A percentile compares a stretch with the other conserved stretches of the same genome.
These are phyloP conservation scores for Taiozyma sp. DNA, from an alignment of 1,139 yeast species.

Conservation along the genomic window DNA sequence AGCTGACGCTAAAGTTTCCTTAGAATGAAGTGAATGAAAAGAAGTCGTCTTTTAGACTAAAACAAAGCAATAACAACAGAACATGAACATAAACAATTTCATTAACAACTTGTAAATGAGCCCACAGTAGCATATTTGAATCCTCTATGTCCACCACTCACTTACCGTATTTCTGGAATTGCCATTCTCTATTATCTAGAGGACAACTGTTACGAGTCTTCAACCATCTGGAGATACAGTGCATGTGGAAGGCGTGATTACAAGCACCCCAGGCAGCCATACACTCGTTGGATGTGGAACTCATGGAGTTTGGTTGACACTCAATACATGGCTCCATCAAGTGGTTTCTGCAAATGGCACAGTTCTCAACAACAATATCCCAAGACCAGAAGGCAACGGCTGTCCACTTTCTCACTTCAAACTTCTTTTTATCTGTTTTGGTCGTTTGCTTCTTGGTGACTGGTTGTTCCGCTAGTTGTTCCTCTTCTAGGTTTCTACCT, in stretches of 20 bases:
- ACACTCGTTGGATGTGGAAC: slow-evolving; percentile 71
- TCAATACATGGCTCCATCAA: slow-evolving; percentile 98
- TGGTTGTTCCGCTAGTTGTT: neutral
- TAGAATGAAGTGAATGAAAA: neutral
- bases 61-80: neutral
- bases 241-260: slow-evolving; percentile 92
- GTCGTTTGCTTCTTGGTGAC: slow-evolving; percentile 2
- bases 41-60: neutral
- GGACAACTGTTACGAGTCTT: slow-evolving; percentile 98
- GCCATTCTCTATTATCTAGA: slow-evolving; percentile 93
- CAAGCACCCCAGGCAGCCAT: slow-evolving; percentile 98
- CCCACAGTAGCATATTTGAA: neutral
- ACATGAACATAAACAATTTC: neutral
- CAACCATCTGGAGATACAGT: slow-evolving; percentile 95
- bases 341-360: slow-evolving; percentile 98
- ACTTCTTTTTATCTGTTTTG: slow-evolving; percentile 38
- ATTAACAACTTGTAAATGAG: neutral
- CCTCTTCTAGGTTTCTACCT: neutral
- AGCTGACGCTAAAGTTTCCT: neutral
- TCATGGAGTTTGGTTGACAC: slow-evolving; percentile 83
- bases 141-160: slow-evolving; percentile 3
- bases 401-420: slow-evolving; percentile 86
- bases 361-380: slow-evolving; percentile 95
- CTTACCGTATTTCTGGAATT: slow-evolving; percentile 74
- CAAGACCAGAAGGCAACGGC: slow-evolving; percentile 99